Evolutionary conservation across 306 rosid genomes (phyloP).

Genomic region (Castanea crenata): DNA sequence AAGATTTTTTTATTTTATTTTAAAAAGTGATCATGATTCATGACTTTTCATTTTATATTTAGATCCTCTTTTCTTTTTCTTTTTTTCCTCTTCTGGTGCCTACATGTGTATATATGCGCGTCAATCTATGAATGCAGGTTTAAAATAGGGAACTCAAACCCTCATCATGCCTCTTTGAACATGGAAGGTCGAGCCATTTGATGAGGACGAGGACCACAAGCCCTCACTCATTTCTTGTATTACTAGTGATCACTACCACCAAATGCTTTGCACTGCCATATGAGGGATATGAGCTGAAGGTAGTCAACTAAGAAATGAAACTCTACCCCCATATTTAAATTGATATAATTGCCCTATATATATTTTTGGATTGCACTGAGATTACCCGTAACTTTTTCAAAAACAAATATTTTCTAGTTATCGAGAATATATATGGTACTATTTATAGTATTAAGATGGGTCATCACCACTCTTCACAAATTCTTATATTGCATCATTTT

Average conservation of each 20-base stretch:
- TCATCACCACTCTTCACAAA: too few relatives aligned
- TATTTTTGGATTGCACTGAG: constrained; percentile 1
- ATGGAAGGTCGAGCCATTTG: constrained; percentile 42
- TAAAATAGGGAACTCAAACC: constrained; percentile 1
- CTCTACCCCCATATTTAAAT: constrained; percentile 34
- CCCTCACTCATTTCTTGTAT: constrained; percentile 65
- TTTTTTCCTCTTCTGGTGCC: too few relatives aligned
- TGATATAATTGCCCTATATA: constrained; percentile 33
- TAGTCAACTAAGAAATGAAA: constrained; percentile 74
- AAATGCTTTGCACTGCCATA: constrained; percentile 37
- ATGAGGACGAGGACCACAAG: constrained; percentile 54
- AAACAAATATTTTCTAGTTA: too few relatives aligned
- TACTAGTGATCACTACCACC: constrained; percentile 36
- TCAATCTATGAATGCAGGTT: constrained; percentile 22
- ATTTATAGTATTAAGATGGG: too few relatives aligned
- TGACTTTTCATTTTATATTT: background rate
- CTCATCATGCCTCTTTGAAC: constrained; percentile 58
- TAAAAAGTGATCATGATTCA: background rate
- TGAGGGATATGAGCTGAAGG: constrained; percentile 22
- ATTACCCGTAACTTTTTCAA: too few relatives aligned
- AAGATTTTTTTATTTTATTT: too few relatives aligned
- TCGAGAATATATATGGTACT: too few relatives aligned
- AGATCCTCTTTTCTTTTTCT: background rate
- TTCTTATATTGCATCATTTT: too few relatives aligned
- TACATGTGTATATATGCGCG: background rate